Percentiles rank a stretch among this genome's conserved stretches.
phyloP scores from a whole-genome alignment of 768 basidiomycete species.

The Melanogaster broomeanus region DNA sequence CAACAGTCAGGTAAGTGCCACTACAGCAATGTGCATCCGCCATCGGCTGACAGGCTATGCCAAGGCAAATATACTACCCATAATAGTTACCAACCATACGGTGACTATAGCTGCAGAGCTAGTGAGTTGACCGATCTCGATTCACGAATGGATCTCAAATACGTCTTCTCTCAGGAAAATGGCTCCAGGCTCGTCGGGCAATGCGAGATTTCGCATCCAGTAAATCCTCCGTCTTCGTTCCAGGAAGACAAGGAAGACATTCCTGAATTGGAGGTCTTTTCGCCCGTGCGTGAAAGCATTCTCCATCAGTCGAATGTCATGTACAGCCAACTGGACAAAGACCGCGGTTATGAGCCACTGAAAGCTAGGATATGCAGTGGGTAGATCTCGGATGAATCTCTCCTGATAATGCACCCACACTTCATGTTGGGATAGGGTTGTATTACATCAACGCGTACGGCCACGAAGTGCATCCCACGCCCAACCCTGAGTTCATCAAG shows the following conservation, averaged over 20 bases:
- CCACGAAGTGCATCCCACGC: conserved; percentile 87
- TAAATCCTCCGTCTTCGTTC: conserved; percentile 35
- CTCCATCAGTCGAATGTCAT: conserved; percentile 59
- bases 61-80: conserved; percentile 82
- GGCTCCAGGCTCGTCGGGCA: conserved; percentile 83
- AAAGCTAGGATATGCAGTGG: conserved; percentile 63
- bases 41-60: conserved; percentile 14
- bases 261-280: conserved; percentile 38
- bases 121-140: conserved; percentile 45
- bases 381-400: conserved; percentile 29
- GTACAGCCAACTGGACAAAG: conserved; percentile 60
- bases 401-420: not conserved
- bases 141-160: conserved; percentile 55
- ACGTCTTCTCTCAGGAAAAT: conserved; percentile 48
- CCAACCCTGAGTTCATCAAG: conserved; percentile 78
- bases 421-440: conserved; percentile 48
- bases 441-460: conserved; percentile 92
- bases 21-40: conserved; percentile 11
- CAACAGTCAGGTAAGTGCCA: conserved; percentile 58
- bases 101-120: conserved; percentile 95
- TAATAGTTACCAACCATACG: conserved; percentile 90
- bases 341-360: conserved; percentile 51
- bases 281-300: conserved; percentile 51
- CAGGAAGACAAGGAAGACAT: conserved; percentile 29
- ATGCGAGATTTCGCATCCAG: conserved; percentile 92